Conservation (phyloP, 176 grass and related monocot species). For the Triticum aestivum region IWGSC_CS_RefSeq_v2.1 NC_057802.1:133436074-133436573, state of each 20-base stretch:
- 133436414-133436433: not conserved
- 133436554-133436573: conserved; percentile 53
- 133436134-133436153: conserved; percentile 49
- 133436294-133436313: conserved; percentile 61
- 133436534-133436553: conserved; percentile 48
- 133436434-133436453: not conserved
- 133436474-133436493: not conserved
- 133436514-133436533: conserved; percentile 64
- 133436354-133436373: conserved; percentile 54
- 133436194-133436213: conserved; percentile 64
- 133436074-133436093: conserved; percentile 44
- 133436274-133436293: conserved; percentile 58
- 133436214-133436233: conserved; percentile 56
- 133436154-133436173: conserved; percentile 72
- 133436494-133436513: conserved; percentile 36
- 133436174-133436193: conserved; percentile 64
- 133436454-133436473: not conserved
- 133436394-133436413: conserved; percentile 48
- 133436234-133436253: conserved; percentile 56
- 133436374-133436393: conserved; percentile 45
- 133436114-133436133: conserved; percentile 60
- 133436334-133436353: conserved; percentile 47
- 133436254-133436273: conserved; percentile 57
- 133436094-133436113: conserved; percentile 62
- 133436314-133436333: conserved; percentile 41